These are phyloP conservation scores for Yarrowia sp. DNA, from an alignment of 805 yeast genomes.

Conservation along the genomic window DNA sequence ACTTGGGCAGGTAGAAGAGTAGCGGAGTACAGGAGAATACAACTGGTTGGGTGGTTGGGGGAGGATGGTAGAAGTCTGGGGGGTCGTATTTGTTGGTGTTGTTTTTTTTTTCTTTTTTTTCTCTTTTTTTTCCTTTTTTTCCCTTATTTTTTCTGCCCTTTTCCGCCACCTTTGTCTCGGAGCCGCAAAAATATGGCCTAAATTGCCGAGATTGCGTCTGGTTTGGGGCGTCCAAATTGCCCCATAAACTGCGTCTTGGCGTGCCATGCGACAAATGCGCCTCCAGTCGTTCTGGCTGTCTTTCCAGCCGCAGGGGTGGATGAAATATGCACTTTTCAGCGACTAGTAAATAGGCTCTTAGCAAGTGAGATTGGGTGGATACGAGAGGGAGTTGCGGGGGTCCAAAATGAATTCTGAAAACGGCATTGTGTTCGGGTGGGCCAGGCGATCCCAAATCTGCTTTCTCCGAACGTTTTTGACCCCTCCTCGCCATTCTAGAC, in stretches of 20 bases:
- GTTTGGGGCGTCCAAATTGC: neutral
- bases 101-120: neutral
- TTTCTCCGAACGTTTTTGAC: no score
- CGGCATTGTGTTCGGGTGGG: neutral
- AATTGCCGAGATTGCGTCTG: constrained; percentile 2
- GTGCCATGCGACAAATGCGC: neutral
- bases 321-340: constrained; percentile 1
- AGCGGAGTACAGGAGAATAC: no score
- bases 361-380: neutral
- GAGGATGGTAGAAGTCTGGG: no score
- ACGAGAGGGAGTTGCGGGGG: neutral
- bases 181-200: neutral
- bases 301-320: constrained; percentile 24
- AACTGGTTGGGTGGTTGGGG: no score
- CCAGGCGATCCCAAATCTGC: no score
- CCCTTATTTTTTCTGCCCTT: no score
- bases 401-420: neutral
- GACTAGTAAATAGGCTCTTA: neutral
- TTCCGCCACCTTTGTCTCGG: neutral
- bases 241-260: constrained; percentile 6
- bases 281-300: neutral
- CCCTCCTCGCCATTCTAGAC: no score
- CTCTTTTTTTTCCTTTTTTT: neutral
- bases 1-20: no score
- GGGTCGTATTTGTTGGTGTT: no score